Conservation (phyloP, 257 asterid species). For the Schizonepeta tenuifolia region DNA sequence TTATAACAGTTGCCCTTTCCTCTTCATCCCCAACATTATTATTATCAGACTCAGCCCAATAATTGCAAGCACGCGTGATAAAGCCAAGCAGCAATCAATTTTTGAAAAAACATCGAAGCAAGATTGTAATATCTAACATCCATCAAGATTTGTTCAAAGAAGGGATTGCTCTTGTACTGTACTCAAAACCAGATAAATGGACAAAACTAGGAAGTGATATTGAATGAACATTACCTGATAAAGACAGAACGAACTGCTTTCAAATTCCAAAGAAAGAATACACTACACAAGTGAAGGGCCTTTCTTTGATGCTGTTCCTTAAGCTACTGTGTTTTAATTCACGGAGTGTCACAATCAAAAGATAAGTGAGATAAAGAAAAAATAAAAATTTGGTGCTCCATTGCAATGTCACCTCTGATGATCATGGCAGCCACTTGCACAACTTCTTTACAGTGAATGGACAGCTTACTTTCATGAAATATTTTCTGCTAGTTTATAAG, state of each 20-base stretch:
- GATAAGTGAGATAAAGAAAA: too few species aligned
- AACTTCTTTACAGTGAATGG: not conserved
- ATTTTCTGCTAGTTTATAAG: too few species aligned
- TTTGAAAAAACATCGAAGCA: not conserved
- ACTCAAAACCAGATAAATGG: not conserved
- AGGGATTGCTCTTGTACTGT: not conserved
- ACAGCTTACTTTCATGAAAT: not conserved
- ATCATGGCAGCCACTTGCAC: not conserved
- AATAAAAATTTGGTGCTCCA: not conserved
- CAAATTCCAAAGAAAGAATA: not conserved
- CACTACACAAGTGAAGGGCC: not conserved
- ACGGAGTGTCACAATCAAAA: not conserved
- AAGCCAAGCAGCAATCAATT: not conserved
- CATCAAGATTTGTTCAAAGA: not conserved
- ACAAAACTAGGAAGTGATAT: not conserved
- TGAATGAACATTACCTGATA: not conserved
- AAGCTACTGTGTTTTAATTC: too few species aligned
- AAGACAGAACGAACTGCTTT: not conserved
- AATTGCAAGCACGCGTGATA: not conserved
- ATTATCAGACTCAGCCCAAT: not conserved
- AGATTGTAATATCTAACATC: not conserved
- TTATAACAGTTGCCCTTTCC: not conserved
- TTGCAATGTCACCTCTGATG: not conserved
- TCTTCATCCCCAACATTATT: not conserved
- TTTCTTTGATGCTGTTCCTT: not conserved